These are phyloP conservation scores for Penicillium desertorum DNA, from an alignment of 495 filamentous ascomycete genomes.

Conservation along the genomic window DNA sequence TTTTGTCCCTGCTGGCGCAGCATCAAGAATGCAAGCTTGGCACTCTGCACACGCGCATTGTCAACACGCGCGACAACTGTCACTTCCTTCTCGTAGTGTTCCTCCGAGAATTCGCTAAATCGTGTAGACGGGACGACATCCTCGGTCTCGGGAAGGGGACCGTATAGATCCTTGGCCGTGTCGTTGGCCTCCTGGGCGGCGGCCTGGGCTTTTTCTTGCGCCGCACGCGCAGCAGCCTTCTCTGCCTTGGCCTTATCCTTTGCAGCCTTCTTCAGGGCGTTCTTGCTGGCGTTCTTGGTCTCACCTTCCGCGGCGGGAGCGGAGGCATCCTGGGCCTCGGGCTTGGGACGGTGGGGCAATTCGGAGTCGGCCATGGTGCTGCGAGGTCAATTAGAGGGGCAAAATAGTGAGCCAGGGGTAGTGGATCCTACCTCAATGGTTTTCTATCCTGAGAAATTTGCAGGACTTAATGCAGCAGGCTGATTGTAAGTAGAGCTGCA, in stretches of 20 bases:
- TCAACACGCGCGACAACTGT: constrained; percentile 82
- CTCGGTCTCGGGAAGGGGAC: constrained; percentile 46
- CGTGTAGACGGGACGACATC: constrained; percentile 35
- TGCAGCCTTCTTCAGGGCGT: constrained; percentile 63
- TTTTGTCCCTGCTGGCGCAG: constrained; percentile 78
- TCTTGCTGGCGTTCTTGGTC: constrained; percentile 56
- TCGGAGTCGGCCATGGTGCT: constrained; percentile 48
- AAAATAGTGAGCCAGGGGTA: neutral
- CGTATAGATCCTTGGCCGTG: constrained; percentile 70
- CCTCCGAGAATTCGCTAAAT: constrained; percentile 51
- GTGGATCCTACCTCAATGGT: constrained; percentile 22
- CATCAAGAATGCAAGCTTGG: constrained; percentile 90
- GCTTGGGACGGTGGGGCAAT: constrained; percentile 50
- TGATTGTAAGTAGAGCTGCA: constrained; percentile 13
- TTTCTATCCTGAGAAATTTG: constrained; percentile 16
- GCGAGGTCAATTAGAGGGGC: constrained; percentile 12
- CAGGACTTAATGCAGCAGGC: constrained; percentile 8
- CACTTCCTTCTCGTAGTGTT: constrained; percentile 70
- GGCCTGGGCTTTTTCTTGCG: constrained; percentile 52
- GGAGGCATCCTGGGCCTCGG: constrained; percentile 38
- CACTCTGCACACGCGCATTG: constrained; percentile 81
- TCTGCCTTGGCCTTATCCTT: constrained; percentile 69
- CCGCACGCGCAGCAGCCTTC: constrained; percentile 56
- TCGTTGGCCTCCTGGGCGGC: constrained; percentile 60
- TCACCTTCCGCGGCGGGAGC: constrained; percentile 40